A percentile compares a stretch with the other conserved stretches of the same genome.
Evolutionary conservation across 75 land plant species (phyloP).

Genomic region (Cryptomeria japonica): DNA sequence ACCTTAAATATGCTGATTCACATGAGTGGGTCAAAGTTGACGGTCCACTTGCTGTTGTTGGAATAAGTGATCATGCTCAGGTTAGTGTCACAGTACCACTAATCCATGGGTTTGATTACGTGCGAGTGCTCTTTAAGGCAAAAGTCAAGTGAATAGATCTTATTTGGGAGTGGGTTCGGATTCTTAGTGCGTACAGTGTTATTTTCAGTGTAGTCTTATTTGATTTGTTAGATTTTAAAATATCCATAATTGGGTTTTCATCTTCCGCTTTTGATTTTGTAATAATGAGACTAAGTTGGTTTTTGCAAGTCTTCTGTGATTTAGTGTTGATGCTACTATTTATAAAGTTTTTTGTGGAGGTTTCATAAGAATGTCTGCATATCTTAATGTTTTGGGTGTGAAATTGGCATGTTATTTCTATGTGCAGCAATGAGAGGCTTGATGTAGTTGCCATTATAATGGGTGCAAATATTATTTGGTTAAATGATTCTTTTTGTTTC

Average conservation of each 20-base stretch:
- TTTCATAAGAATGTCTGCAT: background rate
- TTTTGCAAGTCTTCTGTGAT: background rate
- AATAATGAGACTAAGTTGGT: background rate
- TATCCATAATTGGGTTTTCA: background rate
- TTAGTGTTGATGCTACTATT: background rate
- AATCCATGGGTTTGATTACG: background rate
- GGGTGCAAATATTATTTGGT: background rate
- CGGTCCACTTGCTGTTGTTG: conserved; percentile 61
- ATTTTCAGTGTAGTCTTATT: background rate
- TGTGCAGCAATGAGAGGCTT: background rate
- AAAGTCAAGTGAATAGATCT: background rate
- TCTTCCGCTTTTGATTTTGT: background rate
- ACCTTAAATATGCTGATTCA: conserved; percentile 68
- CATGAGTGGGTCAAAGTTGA: conserved; percentile 95
- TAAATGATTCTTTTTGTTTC: background rate
- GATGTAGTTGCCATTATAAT: background rate
- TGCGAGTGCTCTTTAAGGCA: background rate
- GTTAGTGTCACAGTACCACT: conserved; percentile 11
- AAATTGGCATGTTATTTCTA: background rate
- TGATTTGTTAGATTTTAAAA: background rate
- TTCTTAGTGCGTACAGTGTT: background rate
- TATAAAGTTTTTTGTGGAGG: background rate
- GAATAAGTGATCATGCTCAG: conserved; percentile 90
- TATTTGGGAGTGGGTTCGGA: background rate
- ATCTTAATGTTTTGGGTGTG: background rate